Evolutionary conservation across 164 flowering plant genomes (phyloP).

Genomic region (Cinnamomum micranthum): DNA sequence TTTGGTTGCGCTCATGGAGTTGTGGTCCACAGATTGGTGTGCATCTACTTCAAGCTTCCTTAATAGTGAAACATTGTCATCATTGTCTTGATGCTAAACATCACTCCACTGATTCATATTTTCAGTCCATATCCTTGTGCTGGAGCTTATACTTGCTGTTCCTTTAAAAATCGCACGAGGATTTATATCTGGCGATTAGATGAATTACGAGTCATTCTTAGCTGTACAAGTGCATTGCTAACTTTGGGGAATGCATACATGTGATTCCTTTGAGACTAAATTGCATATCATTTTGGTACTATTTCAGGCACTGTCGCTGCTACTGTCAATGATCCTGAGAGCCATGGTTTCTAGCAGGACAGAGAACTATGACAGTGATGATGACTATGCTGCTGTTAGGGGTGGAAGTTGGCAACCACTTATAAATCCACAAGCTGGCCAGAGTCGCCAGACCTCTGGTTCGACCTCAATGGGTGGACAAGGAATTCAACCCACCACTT

Average conservation of each 20-base stretch:
- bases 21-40: no score
- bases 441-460: conserved; percentile 40
- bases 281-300: neutral
- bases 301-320: conserved; percentile 54
- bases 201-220: no score
- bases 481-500: conserved; percentile 43
- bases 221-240: no score
- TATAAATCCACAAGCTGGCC: conserved; percentile 37
- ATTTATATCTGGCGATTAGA: no score
- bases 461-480: conserved; percentile 34
- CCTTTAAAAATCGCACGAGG: no score
- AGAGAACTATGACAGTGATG: conserved; percentile 43
- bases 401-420: conserved; percentile 54
- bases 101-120: no score
- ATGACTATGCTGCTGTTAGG: conserved; percentile 38
- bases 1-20: no score
- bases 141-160: no score
- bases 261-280: neutral
- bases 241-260: neutral
- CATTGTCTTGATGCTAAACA: no score
- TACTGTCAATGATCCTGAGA: conserved; percentile 52
- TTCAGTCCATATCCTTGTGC: no score
- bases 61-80: no score
- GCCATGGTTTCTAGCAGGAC: conserved; percentile 48
- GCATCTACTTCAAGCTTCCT: no score